Evolutionary conservation across 495 filamentous ascomycete species (phyloP).

Genomic region (Trypethelium eluteriae): DNA sequence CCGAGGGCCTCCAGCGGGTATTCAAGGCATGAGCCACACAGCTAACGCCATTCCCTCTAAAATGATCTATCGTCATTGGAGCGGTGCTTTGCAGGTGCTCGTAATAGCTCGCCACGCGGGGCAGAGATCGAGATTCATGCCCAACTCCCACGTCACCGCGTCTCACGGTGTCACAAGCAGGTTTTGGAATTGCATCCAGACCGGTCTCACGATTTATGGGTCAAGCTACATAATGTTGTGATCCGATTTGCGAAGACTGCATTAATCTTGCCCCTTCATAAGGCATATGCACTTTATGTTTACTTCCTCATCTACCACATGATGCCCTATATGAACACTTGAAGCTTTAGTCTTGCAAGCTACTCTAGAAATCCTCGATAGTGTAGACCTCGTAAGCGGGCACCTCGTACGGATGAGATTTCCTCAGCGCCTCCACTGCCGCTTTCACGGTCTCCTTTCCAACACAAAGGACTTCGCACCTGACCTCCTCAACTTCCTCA

Average conservation of each 20-base stretch:
- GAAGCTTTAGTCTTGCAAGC: too few relatives aligned
- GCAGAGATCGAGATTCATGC: conserved; percentile 1
- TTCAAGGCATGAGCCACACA: conserved; percentile 6
- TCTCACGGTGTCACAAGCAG: background rate
- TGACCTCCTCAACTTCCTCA: conserved; percentile 47
- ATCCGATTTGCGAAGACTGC: too few relatives aligned
- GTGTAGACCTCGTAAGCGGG: conserved; percentile 66
- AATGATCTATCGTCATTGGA: background rate
- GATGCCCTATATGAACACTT: background rate
- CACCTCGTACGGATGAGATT: conserved; percentile 75
- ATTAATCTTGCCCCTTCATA: too few relatives aligned
- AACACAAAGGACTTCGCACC: conserved; percentile 48
- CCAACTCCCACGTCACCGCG: conserved; percentile 1
- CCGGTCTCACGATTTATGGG: too few relatives aligned
- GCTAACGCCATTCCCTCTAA: background rate
- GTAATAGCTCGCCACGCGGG: background rate
- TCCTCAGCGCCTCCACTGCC: conserved; percentile 54
- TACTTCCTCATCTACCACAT: background rate
- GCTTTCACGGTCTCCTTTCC: conserved; percentile 42
- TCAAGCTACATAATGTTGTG: too few relatives aligned
- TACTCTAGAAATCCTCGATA: conserved; percentile 56
- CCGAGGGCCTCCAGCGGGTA: background rate
- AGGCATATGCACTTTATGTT: too few relatives aligned
- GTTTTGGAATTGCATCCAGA: background rate
- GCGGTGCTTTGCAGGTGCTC: background rate